Conservation (phyloP, 2,329 filamentous ascomycete species). For the Malbranchea cinnamomea region DNA sequence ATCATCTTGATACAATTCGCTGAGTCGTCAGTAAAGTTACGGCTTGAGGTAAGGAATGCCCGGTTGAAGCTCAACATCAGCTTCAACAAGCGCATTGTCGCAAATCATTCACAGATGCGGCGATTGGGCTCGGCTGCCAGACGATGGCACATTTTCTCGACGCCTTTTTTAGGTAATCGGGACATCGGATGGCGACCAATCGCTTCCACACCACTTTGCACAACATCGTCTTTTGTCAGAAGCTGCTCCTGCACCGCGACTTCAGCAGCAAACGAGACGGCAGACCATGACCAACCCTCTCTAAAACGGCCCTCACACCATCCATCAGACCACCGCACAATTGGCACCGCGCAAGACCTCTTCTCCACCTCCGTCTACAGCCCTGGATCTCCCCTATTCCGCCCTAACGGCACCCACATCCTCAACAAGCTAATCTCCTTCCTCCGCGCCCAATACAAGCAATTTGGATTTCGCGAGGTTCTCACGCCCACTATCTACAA, state of each 20-base stretch:
- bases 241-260: constrained; percentile 18
- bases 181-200: constrained; percentile 2
- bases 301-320: constrained; percentile 12
- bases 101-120: constrained; percentile 7
- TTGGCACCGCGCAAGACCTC: constrained; percentile 48
- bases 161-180: constrained; percentile 1
- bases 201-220: constrained; percentile 7
- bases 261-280: constrained; percentile 11
- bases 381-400: constrained; percentile 71
- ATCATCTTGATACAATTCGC: no score
- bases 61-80: no score
- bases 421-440: constrained; percentile 76
- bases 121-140: constrained; percentile 7
- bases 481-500: constrained; percentile 87
- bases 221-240: constrained; percentile 11
- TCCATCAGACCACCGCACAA: constrained; percentile 34
- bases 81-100: no score
- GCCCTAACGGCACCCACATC: constrained; percentile 65
- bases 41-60: no score
- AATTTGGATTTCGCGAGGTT: constrained; percentile 77
- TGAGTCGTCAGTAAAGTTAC: no score
- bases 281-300: background rate
- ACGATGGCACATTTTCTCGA: constrained; percentile 8
- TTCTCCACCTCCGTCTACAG: constrained; percentile 69
- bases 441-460: constrained; percentile 66